Percentiles rank a stretch among this genome's conserved stretches.
Conservation (phyloP, 1,139 yeast species). For the Candida tropicalis region DNA sequence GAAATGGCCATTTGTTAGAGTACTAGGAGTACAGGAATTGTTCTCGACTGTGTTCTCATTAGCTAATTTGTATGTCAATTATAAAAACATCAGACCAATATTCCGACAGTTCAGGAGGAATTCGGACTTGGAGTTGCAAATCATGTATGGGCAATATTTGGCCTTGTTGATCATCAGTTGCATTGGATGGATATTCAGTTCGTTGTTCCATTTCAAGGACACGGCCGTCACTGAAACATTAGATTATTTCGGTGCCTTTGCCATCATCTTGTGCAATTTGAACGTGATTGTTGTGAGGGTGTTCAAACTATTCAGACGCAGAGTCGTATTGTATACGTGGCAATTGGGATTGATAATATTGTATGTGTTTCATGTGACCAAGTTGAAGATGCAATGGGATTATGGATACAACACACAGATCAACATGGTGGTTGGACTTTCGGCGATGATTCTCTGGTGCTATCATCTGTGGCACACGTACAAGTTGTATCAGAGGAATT, state of each 20-base stretch:
- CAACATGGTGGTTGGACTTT: conserved; percentile 36
- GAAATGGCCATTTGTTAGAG: conserved; percentile 48
- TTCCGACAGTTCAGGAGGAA: conserved; percentile 25
- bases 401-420: conserved; percentile 41
- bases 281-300: conserved; percentile 38
- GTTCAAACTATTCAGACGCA: conserved; percentile 27
- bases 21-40: conserved; percentile 43
- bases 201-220: conserved; percentile 45
- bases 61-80: conserved; percentile 42
- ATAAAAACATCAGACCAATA: conserved; percentile 31
- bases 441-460: conserved; percentile 38
- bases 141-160: conserved; percentile 38
- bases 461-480: conserved; percentile 31
- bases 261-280: conserved; percentile 41
- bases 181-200: conserved; percentile 44
- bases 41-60: conserved; percentile 40
- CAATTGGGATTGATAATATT: conserved; percentile 17
- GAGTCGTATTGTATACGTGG: conserved; percentile 17
- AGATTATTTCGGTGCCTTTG: conserved; percentile 50
- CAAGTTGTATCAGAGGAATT: conserved; percentile 22
- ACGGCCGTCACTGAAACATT: conserved; percentile 41
- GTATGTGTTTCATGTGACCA: conserved; percentile 33
- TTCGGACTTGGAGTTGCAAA: conserved; percentile 16
- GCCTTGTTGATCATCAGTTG: conserved; percentile 31
- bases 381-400: conserved; percentile 38